Conservation (phyloP, 202 grass and related monocot species). For the Thinopyrum obtusiflorum region DNA sequence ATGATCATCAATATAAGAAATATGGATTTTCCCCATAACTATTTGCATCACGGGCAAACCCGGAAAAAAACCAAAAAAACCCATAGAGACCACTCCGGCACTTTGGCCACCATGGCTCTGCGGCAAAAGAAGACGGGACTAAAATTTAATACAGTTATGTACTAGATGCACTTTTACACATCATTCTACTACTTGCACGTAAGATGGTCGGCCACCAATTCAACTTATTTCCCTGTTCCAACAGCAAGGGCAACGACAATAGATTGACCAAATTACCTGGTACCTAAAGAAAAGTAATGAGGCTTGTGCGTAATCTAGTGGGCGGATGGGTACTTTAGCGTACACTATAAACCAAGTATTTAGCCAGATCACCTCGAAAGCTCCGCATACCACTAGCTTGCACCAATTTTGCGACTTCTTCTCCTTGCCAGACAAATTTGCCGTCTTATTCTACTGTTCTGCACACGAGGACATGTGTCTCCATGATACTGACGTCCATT, state of each 20-base stretch:
- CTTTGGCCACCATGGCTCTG: too few species aligned
- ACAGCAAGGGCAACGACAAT: not conserved
- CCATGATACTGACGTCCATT: not conserved
- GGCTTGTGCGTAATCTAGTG: not conserved
- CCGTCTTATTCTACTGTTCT: not conserved
- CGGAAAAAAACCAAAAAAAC: too few species aligned
- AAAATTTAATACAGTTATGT: too few species aligned
- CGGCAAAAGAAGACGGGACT: too few species aligned
- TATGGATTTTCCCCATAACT: too few species aligned
- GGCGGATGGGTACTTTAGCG: not conserved
- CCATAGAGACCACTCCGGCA: not conserved
- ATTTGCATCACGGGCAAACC: too few species aligned
- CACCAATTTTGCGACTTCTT: not conserved
- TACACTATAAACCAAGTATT: slow-evolving; percentile 1
- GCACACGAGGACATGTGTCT: not conserved
- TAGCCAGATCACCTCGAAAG: slow-evolving; percentile 21
- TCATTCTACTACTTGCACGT: not conserved
- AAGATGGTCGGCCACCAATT: not conserved
- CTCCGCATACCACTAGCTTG: slow-evolving; percentile 1
- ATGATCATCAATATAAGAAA: too few species aligned
- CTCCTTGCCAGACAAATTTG: not conserved
- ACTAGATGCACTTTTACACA: not conserved
- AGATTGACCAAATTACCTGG: not conserved
- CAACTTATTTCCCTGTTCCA: not conserved
- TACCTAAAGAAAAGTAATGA: not conserved